These are phyloP conservation scores for Leptodontidium sp. DNA, from an alignment of 2,329 filamentous ascomycete genomes.

Conservation along the genomic window DNA sequence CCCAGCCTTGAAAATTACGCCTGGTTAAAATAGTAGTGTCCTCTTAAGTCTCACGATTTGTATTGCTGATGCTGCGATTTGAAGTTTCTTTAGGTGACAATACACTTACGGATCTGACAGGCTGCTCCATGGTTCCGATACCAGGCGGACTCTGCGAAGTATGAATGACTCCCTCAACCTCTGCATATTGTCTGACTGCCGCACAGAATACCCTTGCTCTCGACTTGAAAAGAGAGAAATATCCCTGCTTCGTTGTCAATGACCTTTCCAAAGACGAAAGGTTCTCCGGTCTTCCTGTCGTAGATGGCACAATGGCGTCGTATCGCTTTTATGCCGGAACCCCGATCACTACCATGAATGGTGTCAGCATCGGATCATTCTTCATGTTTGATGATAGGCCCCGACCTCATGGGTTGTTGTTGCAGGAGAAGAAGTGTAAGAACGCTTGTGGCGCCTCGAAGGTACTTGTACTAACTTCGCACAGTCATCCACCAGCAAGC, in stretches of 20 bases:
- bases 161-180: not conserved
- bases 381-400: constrained; percentile 50
- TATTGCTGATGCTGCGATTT: not conserved
- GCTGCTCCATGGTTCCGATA: constrained; percentile 30
- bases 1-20: not conserved
- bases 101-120: constrained; percentile 12
- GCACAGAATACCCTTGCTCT: constrained; percentile 36
- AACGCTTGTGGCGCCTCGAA: not conserved
- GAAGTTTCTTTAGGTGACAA: constrained; percentile 9
- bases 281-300: constrained; percentile 37
- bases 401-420: constrained; percentile 56
- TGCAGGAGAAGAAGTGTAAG: constrained; percentile 49
- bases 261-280: constrained; percentile 37
- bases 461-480: not conserved
- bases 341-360: constrained; percentile 40
- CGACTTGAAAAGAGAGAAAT: constrained; percentile 31
- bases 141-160: constrained; percentile 45
- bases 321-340: constrained; percentile 42
- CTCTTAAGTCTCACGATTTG: not conserved
- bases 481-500: constrained; percentile 38
- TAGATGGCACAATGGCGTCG: constrained; percentile 36
- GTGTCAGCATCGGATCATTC: constrained; percentile 43
- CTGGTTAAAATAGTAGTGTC: too few relatives aligned
- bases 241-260: constrained; percentile 40
- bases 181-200: not conserved